Conservation (phyloP, 805 yeast species). For the Ogataea methanolica region DNA sequence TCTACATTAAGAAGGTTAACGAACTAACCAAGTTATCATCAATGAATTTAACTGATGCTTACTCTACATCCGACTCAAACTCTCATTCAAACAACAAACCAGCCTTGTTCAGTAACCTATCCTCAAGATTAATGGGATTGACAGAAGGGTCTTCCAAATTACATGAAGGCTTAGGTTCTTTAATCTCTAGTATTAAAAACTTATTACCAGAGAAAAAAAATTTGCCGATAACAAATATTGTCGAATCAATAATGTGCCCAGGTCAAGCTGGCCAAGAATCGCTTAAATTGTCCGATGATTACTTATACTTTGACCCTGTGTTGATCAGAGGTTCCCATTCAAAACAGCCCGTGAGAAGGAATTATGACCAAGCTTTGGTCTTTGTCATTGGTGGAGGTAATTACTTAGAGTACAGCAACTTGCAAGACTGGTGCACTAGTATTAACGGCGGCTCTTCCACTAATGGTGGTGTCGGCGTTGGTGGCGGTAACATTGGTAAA, state of each 20-base stretch:
- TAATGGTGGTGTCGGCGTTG: conserved; percentile 8
- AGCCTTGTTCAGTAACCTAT: conserved; percentile 66
- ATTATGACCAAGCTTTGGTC: conserved; percentile 77
- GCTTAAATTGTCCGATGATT: conserved; percentile 79
- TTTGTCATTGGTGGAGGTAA: conserved; percentile 97
- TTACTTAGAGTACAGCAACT: conserved; percentile 87
- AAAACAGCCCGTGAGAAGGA: conserved; percentile 79
- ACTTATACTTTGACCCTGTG: conserved; percentile 85
- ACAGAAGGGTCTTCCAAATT: conserved; percentile 63
- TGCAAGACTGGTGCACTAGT: conserved; percentile 73
- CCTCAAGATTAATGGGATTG: conserved; percentile 73
- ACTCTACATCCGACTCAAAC: conserved; percentile 23
- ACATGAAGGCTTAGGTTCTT: conserved; percentile 84
- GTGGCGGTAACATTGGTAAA: conserved; percentile 13
- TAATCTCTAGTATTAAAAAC: conserved; percentile 83
- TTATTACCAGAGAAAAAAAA: conserved; percentile 83
- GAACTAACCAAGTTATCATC: conserved; percentile 58
- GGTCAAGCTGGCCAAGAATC: conserved; percentile 54
- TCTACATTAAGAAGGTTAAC: conserved; percentile 75
- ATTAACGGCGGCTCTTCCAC: conserved; percentile 17
- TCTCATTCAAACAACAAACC: conserved; percentile 28
- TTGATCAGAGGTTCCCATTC: conserved; percentile 84
- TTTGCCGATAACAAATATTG: conserved; percentile 84
- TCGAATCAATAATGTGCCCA: conserved; percentile 91
- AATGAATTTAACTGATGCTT: conserved; percentile 32